phyloP scores from a whole-genome alignment of 768 basidiomycete genomes.

The Rhodocollybia butyracea region DNA sequence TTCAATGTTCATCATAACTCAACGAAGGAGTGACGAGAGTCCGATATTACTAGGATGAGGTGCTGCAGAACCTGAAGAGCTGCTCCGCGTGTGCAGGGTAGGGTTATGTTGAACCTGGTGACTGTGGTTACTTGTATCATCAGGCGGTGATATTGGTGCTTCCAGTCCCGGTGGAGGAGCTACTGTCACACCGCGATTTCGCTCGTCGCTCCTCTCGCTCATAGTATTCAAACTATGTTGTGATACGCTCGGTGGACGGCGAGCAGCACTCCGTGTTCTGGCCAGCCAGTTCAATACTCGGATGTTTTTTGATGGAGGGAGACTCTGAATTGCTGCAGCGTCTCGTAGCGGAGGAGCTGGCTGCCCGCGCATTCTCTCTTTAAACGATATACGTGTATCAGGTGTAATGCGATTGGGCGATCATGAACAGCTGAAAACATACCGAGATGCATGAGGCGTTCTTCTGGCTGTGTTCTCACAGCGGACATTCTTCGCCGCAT shows the following conservation, averaged over 20 bases:
- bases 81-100: neutral
- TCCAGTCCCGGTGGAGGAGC: neutral
- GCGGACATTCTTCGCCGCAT: slow-evolving; percentile 1
- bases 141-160: neutral
- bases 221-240: slow-evolving; percentile 4
- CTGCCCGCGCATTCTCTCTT: slow-evolving; percentile 5
- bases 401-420: neutral
- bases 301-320: slow-evolving; percentile 7
- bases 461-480: slow-evolving; percentile 5
- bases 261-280: neutral
- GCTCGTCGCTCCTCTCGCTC: neutral
- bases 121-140: neutral
- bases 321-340: neutral
- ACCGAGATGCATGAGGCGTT: slow-evolving; percentile 7
- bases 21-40: too few relatives aligned
- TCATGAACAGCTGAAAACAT: neutral
- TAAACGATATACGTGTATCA: neutral
- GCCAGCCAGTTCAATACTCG: slow-evolving; percentile 4
- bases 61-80: neutral
- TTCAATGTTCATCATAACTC: too few relatives aligned
- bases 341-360: slow-evolving; percentile 2
- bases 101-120: neutral
- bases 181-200: neutral
- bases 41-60: too few relatives aligned
- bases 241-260: neutral